phyloP scores from a whole-genome alignment of 2,329 filamentous ascomycete genomes.

The Curvularia hawaiiensis region DNA sequence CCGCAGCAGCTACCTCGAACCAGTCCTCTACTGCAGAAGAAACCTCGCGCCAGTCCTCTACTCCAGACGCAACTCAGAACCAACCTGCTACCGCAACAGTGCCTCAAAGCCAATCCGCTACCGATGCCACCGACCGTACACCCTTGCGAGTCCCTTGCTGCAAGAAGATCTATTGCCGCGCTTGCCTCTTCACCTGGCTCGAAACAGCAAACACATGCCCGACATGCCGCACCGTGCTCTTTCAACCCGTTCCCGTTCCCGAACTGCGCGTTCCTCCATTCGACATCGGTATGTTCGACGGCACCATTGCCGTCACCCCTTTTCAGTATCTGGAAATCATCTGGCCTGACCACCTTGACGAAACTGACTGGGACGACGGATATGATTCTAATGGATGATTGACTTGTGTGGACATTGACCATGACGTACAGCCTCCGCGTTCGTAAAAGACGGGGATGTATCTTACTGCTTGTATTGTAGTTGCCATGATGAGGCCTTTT shows the following conservation, averaged over 20 bases:
- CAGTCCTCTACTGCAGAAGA: too few relatives aligned
- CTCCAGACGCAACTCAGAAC: too few relatives aligned
- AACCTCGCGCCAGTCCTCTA: too few relatives aligned
- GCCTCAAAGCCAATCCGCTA: too few relatives aligned
- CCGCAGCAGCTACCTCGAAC: neutral
- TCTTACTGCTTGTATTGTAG: too few relatives aligned
- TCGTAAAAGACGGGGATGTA: too few relatives aligned
- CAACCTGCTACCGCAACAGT: too few relatives aligned
- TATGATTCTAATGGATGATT: neutral
- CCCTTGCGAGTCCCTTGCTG: constrained; percentile 3
- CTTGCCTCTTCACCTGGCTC: neutral
- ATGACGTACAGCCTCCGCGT: too few relatives aligned
- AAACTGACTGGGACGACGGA: neutral
- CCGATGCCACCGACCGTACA: neutral
- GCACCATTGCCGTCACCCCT: too few relatives aligned
- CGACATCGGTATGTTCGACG: neutral
- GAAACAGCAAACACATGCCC: neutral
- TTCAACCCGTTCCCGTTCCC: neutral
- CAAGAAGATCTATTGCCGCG: constrained; percentile 1
- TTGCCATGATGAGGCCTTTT: too few relatives aligned
- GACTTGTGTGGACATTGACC: neutral
- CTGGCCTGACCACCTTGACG: neutral
- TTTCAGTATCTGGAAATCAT: neutral
- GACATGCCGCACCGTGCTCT: neutral
- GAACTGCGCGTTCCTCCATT: neutral